phyloP scores from a whole-genome alignment of 2,329 filamentous ascomycete genomes.

The Botrytis tulipae region DNA sequence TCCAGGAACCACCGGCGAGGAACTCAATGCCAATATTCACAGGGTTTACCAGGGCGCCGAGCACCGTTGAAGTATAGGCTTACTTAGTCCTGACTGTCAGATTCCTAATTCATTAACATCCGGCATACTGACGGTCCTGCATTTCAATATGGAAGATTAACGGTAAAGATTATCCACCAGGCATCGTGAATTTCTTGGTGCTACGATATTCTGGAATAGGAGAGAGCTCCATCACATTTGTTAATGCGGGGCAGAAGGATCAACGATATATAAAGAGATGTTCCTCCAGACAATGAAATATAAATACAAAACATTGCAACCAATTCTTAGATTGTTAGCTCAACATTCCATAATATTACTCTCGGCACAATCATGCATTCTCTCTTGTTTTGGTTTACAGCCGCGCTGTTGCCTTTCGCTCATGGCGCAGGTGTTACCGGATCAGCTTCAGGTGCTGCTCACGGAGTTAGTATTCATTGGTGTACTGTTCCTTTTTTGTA shows the following conservation, averaged over 20 bases:
- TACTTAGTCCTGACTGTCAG: neutral
- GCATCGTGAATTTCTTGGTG: neutral
- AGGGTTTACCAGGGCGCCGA: neutral
- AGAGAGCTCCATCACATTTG: neutral
- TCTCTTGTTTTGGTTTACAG: neutral
- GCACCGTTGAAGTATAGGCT: neutral
- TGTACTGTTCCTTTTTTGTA: neutral
- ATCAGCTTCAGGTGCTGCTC: slow-evolving; percentile 14
- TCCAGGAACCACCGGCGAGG: neutral
- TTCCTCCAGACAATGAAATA: neutral
- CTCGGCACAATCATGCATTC: neutral
- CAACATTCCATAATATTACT: neutral
- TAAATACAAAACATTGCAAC: neutral
- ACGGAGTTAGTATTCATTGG: slow-evolving; percentile 2
- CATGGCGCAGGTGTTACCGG: slow-evolving; percentile 13
- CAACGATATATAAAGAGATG: neutral
- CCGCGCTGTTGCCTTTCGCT: slow-evolving; percentile 11
- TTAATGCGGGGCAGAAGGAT: neutral
- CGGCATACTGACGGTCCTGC: neutral
- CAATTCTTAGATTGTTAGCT: neutral
- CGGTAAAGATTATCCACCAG: neutral
- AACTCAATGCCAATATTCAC: neutral
- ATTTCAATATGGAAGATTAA: slow-evolving; percentile 1
- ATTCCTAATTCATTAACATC: neutral
- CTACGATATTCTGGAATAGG: neutral